These are phyloP conservation scores for Pleurotus citrinopileatus DNA, from an alignment of 768 basidiomycete species.

Conservation along the genomic window DNA sequence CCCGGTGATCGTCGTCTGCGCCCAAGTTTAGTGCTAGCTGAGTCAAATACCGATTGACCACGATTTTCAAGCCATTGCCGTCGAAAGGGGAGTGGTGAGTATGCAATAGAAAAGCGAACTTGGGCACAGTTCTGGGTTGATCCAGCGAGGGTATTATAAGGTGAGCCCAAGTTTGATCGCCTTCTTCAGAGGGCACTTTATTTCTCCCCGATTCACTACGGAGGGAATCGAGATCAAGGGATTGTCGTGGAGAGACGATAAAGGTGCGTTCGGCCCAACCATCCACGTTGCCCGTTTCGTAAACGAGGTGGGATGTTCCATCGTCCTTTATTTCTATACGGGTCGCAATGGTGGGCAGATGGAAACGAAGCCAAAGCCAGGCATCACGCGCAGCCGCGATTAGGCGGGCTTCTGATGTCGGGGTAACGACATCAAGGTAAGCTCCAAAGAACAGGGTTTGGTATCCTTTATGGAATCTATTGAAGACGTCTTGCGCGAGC, in stretches of 20 bases:
- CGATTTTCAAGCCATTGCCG: slow-evolving; percentile 20
- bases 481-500: slow-evolving; percentile 16
- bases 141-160: slow-evolving; percentile 6
- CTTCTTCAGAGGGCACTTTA: slow-evolving; percentile 15
- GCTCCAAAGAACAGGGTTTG: slow-evolving; percentile 21
- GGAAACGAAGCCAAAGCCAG: slow-evolving; percentile 19
- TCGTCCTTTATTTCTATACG: slow-evolving; percentile 15
- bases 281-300: slow-evolving; percentile 9
- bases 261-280: slow-evolving; percentile 22
- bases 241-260: slow-evolving; percentile 7
- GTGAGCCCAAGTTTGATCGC: slow-evolving; percentile 23
- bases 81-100: slow-evolving; percentile 22
- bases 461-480: slow-evolving; percentile 19
- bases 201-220: slow-evolving; percentile 12
- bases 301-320: slow-evolving; percentile 12
- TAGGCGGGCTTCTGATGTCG: slow-evolving; percentile 6
- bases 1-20: neutral
- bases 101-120: slow-evolving; percentile 21
- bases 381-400: slow-evolving; percentile 11
- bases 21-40: slow-evolving; percentile 9
- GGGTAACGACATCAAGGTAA: slow-evolving; percentile 12
- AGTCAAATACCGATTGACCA: slow-evolving; percentile 16
- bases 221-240: slow-evolving; percentile 18
- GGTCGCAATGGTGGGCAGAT: slow-evolving; percentile 19
- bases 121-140: neutral